Percentiles rank a stretch among this genome's conserved stretches.
Evolutionary conservation across 163 green algal species (phyloP).

Genomic region (Scenedesmus sp.): DNA sequence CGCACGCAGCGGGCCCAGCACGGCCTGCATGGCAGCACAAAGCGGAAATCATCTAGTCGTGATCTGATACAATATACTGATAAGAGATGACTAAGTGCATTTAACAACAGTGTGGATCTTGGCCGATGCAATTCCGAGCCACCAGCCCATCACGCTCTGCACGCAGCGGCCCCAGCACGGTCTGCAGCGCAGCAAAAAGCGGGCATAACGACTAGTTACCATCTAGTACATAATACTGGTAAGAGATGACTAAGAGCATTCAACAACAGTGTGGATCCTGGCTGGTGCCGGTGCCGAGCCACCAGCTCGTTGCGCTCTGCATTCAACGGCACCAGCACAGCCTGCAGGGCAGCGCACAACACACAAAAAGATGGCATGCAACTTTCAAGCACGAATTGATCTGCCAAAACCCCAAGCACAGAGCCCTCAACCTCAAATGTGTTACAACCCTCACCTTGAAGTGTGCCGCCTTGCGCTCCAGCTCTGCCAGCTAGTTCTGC

Average conservation of each 20-base stretch:
- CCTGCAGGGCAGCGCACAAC: not conserved
- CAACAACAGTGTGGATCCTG: too few relatives aligned
- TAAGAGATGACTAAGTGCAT: not conserved
- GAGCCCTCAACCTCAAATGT: not conserved
- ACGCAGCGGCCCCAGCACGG: not conserved
- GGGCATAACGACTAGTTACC: too few relatives aligned
- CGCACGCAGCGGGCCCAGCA: slow-evolving; percentile 8
- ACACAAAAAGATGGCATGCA: too few relatives aligned
- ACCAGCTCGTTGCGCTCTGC: slow-evolving; percentile 4
- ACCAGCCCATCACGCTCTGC: slow-evolving; percentile 6
- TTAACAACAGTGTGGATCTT: too few relatives aligned
- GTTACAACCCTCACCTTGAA: not conserved
- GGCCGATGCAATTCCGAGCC: not conserved
- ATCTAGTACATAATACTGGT: not conserved
- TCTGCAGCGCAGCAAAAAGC: not conserved
- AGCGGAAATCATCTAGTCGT: too few relatives aligned
- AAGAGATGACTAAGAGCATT: not conserved
- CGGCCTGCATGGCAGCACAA: not conserved
- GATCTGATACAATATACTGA: not conserved
- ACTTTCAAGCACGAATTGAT: not conserved
- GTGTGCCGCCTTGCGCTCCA: not conserved
- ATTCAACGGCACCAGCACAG: not conserved
- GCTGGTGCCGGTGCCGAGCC: not conserved
- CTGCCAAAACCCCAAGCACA: not conserved
- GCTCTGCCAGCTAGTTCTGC: not conserved